Conservation (phyloP, 2,329 filamentous ascomycete genomes). For the Anthostomella pinea region DNA sequence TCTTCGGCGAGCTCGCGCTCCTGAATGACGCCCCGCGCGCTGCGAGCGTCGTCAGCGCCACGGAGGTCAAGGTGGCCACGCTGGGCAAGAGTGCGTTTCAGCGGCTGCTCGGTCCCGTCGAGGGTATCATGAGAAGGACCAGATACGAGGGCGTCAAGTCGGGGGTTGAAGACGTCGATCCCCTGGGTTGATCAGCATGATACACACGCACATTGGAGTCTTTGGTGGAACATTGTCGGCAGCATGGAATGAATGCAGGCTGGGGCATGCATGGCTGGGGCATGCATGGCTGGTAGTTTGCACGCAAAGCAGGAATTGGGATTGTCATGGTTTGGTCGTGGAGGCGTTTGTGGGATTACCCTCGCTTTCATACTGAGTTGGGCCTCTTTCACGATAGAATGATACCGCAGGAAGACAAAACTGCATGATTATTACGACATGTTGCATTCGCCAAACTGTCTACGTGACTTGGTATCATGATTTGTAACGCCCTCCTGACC, state of each 20-base stretch:
- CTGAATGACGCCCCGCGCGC: conserved; percentile 92
- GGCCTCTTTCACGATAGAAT: conserved; percentile 16
- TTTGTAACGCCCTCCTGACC: conserved; percentile 1
- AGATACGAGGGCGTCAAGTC: conserved; percentile 59
- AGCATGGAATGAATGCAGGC: conserved; percentile 9
- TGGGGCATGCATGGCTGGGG: no score
- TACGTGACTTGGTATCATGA: conserved; percentile 13
- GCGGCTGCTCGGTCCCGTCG: conserved; percentile 84
- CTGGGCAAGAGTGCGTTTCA: conserved; percentile 95
- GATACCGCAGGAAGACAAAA: conserved; percentile 20
- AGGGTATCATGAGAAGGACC: conserved; percentile 87
- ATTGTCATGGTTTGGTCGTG: conserved; percentile 11
- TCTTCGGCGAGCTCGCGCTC: conserved; percentile 92
- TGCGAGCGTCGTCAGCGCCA: conserved; percentile 79
- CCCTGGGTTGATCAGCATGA: conserved; percentile 48
- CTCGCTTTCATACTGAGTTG: conserved; percentile 21
- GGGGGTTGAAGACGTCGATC: conserved; percentile 66
- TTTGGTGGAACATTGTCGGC: conserved; percentile 10
- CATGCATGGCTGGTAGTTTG: conserved; percentile 9
- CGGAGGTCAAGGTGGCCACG: conserved; percentile 88
- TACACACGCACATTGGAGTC: conserved; percentile 15
- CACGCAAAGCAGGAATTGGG: conserved; percentile 8
- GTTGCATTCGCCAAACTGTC: neutral
- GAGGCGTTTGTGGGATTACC: conserved; percentile 29
- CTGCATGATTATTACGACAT: conserved; percentile 5